Evolutionary conservation across 495 filamentous ascomycete genomes (phyloP).

Genomic region (Daldinia caldariorum): DNA sequence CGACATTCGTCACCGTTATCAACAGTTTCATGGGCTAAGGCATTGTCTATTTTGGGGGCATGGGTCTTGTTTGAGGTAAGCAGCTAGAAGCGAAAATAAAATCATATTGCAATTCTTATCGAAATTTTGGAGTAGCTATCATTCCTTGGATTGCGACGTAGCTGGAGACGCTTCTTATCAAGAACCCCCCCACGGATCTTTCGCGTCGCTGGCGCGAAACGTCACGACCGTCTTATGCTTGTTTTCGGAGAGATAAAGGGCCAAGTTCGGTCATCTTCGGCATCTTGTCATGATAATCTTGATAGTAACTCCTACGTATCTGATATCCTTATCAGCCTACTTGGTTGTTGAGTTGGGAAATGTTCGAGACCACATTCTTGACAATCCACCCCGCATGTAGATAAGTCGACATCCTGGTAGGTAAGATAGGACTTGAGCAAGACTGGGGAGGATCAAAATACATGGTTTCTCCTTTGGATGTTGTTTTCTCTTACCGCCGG

Average conservation of each 20-base stretch:
- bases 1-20: conserved; percentile 64
- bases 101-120: conserved; percentile 8
- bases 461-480: no score
- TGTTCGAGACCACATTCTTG: no score
- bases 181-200: background rate
- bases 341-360: no score
- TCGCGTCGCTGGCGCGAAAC: background rate
- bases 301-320: no score
- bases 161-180: background rate
- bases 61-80: background rate
- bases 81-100: background rate
- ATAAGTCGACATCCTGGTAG: no score
- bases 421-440: no score
- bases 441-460: no score
- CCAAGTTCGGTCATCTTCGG: background rate
- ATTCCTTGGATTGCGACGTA: background rate
- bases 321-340: no score
- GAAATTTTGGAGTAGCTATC: background rate
- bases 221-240: background rate
- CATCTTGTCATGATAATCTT: background rate
- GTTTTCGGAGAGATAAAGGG: background rate
- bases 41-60: background rate
- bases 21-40: conserved; percentile 52
- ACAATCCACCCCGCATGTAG: no score
- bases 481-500: no score